Base-by-base conservation (phyloP, 192 early-diverging fungal genomes). In the Coemansia sp. region DNA sequence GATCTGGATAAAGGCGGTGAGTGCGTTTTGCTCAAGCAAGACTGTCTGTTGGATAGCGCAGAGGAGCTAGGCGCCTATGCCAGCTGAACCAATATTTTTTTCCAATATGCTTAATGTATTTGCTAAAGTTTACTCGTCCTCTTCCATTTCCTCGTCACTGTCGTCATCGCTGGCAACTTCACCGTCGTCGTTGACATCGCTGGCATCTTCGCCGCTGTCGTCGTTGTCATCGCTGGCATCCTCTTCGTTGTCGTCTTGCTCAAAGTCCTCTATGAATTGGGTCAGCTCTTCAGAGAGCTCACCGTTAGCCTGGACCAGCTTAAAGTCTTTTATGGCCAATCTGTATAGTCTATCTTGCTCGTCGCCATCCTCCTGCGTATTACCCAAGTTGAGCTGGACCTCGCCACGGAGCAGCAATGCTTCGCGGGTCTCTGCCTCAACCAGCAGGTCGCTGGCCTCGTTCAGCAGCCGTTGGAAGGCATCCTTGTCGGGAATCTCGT, bases 1-100 rank as follows among this genome's bases (percentile, higher is more conserved):
- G 92, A 95, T 75, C 58, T 89, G 42, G 93, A 95, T 48, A 88
- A 90, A 60, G 97, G 95, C 31, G 96, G 94, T 24, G 94, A 92
- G 82, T 94, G 94, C 72, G 86, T 88, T 12, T 70, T 95, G 72
- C 80, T 90, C 27, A 94, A 92, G 75, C 92, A 94, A 83, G 90
- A 89, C 60, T 89, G 89, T 40, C 58, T 85, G 22, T 40, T 82
- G 61, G 80, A 82, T 61, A 82, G 80, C 55, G 80, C 80, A 5
- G 80, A 82, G 41, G 80, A 82, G 55, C 72, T 82, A 66, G 80
- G 80, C 19, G 80, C 80, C 0, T 82, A 77, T 72, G 80, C 80
- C 41, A 75, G 69, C 65, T 82, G 58, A 56, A 27, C 24, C 24
- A 12, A 31, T 10, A 34, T 4, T 13, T 50, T 50, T 27, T 27